Conservation (phyloP, 208 protist genomes). For the Crithidia thermophila region DNA sequence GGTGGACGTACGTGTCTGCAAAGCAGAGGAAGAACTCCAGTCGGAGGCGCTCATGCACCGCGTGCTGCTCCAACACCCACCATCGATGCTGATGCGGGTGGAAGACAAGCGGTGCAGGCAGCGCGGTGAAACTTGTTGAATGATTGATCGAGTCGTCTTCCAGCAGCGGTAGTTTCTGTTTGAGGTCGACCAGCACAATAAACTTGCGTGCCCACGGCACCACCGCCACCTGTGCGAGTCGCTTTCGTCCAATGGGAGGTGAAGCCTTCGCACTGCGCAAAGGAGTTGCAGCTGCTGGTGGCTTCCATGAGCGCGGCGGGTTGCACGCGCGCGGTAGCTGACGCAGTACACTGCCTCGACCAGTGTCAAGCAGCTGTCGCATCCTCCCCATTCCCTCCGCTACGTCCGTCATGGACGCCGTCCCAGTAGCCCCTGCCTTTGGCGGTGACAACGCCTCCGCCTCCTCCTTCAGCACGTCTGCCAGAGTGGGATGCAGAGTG, state of each 20-base stretch:
- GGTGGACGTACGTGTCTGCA: constrained; percentile 72
- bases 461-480: constrained; percentile 13
- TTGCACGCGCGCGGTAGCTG: constrained; percentile 28
- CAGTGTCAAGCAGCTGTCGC: constrained; percentile 31
- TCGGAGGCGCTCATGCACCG: constrained; percentile 74
- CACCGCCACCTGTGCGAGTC: neutral
- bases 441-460: neutral
- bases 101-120: neutral
- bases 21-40: constrained; percentile 73
- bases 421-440: neutral
- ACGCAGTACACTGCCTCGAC: constrained; percentile 25
- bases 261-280: neutral
- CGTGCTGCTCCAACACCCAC: constrained; percentile 77
- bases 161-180: too few species aligned
- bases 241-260: constrained; percentile 6
- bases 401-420: neutral
- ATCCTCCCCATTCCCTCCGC: constrained; percentile 18
- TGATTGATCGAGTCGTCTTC: too few species aligned
- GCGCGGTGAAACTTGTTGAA: too few species aligned
- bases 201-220: constrained; percentile 46
- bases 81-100: constrained; percentile 21
- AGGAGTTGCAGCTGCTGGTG: neutral
- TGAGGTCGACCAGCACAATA: constrained; percentile 26
- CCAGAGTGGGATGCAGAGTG: constrained; percentile 22
- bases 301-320: constrained; percentile 18